Conservation (phyloP, 352 stramenopile species). For the Pythium volutum region DNA sequence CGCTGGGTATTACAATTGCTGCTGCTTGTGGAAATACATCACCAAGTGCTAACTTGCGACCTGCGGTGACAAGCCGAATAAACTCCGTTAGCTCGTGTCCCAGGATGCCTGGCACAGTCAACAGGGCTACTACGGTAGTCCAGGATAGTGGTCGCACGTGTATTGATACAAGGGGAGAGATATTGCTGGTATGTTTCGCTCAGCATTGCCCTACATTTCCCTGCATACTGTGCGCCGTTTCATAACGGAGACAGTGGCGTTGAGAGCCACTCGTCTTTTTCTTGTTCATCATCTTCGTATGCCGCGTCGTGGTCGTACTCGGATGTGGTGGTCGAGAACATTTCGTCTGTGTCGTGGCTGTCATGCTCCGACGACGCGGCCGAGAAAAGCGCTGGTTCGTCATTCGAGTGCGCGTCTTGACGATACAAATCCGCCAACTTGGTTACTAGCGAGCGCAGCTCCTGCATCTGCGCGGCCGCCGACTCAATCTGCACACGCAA, state of each 20-base stretch:
- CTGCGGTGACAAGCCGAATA: no score
- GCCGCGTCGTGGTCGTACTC: slow-evolving; percentile 3
- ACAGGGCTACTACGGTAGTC: no score
- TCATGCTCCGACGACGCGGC: slow-evolving; percentile 3
- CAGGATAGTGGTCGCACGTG: no score
- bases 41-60: no score
- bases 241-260: slow-evolving; percentile 13
- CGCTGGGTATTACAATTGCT: no score
- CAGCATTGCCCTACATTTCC: no score
- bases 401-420: neutral
- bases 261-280: slow-evolving; percentile 11
- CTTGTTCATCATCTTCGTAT: slow-evolving; percentile 8
- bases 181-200: no score
- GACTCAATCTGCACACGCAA: slow-evolving; percentile 20
- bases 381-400: slow-evolving; percentile 5
- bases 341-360: slow-evolving; percentile 5
- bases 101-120: no score
- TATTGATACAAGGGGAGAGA: no score
- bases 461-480: slow-evolving; percentile 21
- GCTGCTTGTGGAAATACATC: no score
- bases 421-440: slow-evolving; percentile 19
- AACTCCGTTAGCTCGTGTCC: no score
- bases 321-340: slow-evolving; percentile 9
- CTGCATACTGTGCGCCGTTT: no score
- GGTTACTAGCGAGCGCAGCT: slow-evolving; percentile 17